These are phyloP conservation scores for Lasiosphaeriaceae sp. DNA, from an alignment of 495 filamentous ascomycete genomes.

Conservation along the genomic window DNA sequence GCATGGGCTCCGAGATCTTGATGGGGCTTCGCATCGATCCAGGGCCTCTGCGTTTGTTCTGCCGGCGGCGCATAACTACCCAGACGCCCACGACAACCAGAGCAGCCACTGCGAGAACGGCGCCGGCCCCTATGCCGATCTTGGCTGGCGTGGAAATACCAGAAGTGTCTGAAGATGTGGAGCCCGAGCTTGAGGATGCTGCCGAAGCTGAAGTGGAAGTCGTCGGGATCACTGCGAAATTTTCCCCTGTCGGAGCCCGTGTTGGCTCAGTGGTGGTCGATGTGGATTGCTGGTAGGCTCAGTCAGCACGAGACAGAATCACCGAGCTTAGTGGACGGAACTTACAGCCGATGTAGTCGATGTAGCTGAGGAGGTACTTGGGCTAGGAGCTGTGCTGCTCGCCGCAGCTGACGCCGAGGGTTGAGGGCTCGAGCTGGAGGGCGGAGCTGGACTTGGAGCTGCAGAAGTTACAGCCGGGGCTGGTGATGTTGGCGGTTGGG, in stretches of 20 bases:
- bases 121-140: conserved; percentile 43
- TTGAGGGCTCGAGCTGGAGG: neutral
- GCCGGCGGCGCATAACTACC: conserved; percentile 22
- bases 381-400: neutral
- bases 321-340: neutral
- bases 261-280: neutral
- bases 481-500: conserved; percentile 7
- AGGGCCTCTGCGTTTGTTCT: neutral
- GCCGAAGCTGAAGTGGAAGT: neutral
- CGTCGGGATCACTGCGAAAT: neutral
- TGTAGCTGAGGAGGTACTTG: neutral
- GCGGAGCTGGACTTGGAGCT: neutral
- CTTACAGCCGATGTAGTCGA: neutral
- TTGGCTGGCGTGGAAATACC: conserved; percentile 33
- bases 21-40: conserved; percentile 19
- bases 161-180: conserved; percentile 3
- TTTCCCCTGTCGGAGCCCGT: neutral
- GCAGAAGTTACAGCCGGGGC: neutral
- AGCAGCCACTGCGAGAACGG: conserved; percentile 29
- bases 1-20: conserved; percentile 44
- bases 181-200: conserved; percentile 3
- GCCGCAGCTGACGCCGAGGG: neutral
- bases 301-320: neutral
- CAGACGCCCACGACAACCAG: conserved; percentile 25
- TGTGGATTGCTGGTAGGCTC: neutral